Conservation (phyloP, 2,329 filamentous ascomycete genomes). For the Diaporthe sp. region DNA sequence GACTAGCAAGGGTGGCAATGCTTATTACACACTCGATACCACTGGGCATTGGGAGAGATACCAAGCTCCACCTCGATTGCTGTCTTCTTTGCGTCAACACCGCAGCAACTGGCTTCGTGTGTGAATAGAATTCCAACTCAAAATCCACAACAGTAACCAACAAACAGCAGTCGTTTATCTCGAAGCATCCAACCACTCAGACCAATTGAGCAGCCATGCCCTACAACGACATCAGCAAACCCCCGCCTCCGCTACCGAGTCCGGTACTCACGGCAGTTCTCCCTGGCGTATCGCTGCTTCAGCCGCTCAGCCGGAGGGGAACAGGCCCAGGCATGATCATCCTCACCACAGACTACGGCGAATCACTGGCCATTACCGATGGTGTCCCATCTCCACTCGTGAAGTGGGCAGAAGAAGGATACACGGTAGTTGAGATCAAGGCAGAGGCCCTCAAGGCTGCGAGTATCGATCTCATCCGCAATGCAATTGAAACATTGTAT, state of each 20-base stretch:
- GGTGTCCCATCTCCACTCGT: constrained; percentile 35
- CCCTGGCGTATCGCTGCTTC: constrained; percentile 35
- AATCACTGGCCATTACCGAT: constrained; percentile 30
- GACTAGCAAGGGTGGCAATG: constrained; percentile 16
- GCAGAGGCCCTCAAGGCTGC: constrained; percentile 17
- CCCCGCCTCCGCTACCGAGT: constrained; percentile 34
- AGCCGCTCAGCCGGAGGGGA: constrained; percentile 46
- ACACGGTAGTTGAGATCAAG: constrained; percentile 39
- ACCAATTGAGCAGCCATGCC: constrained; percentile 8
- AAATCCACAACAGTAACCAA: neutral
- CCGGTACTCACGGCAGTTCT: constrained; percentile 31
- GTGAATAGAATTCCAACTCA: neutral
- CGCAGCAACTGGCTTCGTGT: neutral
- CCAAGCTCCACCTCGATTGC: neutral
- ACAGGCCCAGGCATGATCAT: constrained; percentile 46
- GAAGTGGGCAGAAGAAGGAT: constrained; percentile 40
- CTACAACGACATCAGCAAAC: constrained; percentile 38
- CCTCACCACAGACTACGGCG: constrained; percentile 38
- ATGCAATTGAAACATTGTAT: constrained; percentile 28
- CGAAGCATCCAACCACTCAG: neutral
- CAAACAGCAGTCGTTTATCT: neutral
- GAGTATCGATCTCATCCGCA: neutral
- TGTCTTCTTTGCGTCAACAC: neutral
- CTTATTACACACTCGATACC: neutral
- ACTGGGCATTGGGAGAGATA: neutral